Conservation (phyloP, 805 yeast genomes). For the Debaryomyces hansenii region DNA sequence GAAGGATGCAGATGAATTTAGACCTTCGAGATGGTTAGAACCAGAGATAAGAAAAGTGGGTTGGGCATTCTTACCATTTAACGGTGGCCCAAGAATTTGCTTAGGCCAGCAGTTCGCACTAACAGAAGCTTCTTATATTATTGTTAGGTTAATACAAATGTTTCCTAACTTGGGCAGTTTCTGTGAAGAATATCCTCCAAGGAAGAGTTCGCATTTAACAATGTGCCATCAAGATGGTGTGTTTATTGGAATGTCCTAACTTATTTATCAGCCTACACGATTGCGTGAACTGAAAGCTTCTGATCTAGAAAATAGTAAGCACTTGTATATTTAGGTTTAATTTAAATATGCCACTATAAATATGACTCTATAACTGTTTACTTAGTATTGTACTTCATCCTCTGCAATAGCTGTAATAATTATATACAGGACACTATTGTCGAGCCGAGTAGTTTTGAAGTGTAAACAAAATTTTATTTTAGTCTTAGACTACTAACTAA, state of each 20-base stretch:
- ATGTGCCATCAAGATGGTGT: slow-evolving; percentile 23
- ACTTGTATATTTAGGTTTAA: too few relatives aligned
- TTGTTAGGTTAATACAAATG: slow-evolving; percentile 27
- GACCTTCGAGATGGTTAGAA: slow-evolving; percentile 33
- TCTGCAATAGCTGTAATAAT: too few relatives aligned
- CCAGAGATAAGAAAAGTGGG: slow-evolving; percentile 25
- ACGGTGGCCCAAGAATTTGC: slow-evolving; percentile 39
- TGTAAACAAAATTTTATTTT: background rate
- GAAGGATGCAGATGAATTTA: slow-evolving; percentile 26
- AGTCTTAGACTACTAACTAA: background rate
- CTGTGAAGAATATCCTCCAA: slow-evolving; percentile 23
- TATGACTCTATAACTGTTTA: too few relatives aligned
- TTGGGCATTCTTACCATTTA: slow-evolving; percentile 37
- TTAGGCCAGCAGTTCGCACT: slow-evolving; percentile 41
- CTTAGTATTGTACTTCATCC: too few relatives aligned
- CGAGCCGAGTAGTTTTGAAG: background rate
- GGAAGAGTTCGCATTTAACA: slow-evolving; percentile 28
- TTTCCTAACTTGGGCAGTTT: slow-evolving; percentile 23
- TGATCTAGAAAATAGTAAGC: too few relatives aligned
- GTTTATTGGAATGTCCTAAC: slow-evolving; percentile 5
- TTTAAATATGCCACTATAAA: too few relatives aligned
- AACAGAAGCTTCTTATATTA: slow-evolving; percentile 34
- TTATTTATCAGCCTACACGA: background rate
- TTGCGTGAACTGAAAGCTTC: too few relatives aligned
- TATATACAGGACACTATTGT: background rate